Conservation (phyloP, 1,284 basidiomycete genomes). For the Trametes versicolor region DNA sequence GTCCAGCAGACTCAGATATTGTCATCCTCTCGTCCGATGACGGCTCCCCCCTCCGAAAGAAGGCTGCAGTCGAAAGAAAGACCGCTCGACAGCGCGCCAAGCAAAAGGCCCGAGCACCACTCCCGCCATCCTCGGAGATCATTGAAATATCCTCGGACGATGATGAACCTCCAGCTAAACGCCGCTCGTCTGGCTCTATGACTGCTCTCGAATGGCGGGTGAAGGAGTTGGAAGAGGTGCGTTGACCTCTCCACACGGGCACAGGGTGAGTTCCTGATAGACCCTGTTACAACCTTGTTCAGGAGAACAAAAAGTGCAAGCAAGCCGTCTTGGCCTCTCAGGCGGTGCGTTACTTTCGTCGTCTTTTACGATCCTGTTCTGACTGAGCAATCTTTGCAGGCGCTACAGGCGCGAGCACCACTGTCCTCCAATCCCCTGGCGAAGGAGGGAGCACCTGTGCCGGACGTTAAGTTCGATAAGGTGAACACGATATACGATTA, state of each 20-base stretch:
- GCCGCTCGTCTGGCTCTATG: slow-evolving; percentile 12
- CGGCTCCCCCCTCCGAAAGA: slow-evolving; percentile 25
- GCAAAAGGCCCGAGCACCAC: slow-evolving; percentile 30
- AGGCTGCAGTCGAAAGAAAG: slow-evolving; percentile 22
- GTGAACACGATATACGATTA: neutral
- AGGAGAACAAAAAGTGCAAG: slow-evolving; percentile 31
- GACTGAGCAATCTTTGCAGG: neutral
- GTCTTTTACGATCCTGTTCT: neutral
- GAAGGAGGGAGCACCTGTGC: slow-evolving; percentile 13
- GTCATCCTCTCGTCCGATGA: slow-evolving; percentile 25
- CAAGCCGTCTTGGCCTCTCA: slow-evolving; percentile 4
- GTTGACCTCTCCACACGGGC: slow-evolving; percentile 11
- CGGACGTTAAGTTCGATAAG: slow-evolving; percentile 12
- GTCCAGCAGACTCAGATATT: slow-evolving; percentile 15
- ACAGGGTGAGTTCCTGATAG: slow-evolving; percentile 12
- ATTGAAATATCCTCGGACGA: slow-evolving; percentile 45
- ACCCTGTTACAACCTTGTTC: neutral
- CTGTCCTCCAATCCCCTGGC: neutral
- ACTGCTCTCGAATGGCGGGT: slow-evolving; percentile 25
- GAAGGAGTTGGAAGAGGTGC: slow-evolving; percentile 37
- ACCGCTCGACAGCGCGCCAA: slow-evolving; percentile 24
- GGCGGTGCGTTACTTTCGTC: neutral
- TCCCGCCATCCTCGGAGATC: slow-evolving; percentile 28
- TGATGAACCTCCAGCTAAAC: slow-evolving; percentile 40
- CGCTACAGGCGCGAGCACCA: neutral